phyloP scores from a whole-genome alignment of 257 asterid genomes.

The Vinca minor region DNA sequence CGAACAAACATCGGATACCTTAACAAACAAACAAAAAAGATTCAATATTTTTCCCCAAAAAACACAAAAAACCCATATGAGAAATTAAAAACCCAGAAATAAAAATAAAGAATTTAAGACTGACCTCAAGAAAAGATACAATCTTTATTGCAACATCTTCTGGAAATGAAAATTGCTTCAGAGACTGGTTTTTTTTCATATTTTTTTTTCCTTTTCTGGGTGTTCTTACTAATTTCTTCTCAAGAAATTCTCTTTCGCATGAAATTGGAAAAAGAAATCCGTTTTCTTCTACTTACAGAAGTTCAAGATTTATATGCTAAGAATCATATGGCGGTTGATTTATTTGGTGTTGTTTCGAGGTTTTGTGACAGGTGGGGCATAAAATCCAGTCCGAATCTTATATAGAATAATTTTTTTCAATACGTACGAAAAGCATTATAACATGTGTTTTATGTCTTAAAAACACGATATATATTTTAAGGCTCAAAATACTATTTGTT shows the following conservation, averaged over 20 bases:
- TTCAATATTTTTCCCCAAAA: slow-evolving; percentile 2
- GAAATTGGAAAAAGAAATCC: background rate
- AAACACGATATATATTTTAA: too few relatives aligned
- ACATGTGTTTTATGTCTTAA: too few relatives aligned
- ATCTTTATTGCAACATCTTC: slow-evolving; percentile 63
- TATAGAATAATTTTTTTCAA: too few relatives aligned
- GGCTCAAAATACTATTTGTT: too few relatives aligned
- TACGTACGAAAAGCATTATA: too few relatives aligned
- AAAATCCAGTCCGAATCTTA: too few relatives aligned
- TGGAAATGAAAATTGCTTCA: slow-evolving; percentile 40
- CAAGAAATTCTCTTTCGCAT: background rate
- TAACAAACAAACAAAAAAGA: background rate
- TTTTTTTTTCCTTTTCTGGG: background rate
- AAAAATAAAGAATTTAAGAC: background rate
- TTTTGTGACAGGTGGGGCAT: background rate
- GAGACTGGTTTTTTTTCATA: slow-evolving; percentile 6
- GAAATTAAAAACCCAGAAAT: slow-evolving; percentile 4
- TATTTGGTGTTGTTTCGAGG: background rate
- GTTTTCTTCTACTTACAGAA: background rate
- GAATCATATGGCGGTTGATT: background rate
- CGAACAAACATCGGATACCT: slow-evolving; percentile 70
- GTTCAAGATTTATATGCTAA: too few relatives aligned
- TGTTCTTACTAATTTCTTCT: background rate
- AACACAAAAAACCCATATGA: slow-evolving; percentile 6
- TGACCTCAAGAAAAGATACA: slow-evolving; percentile 58